Base-by-base conservation (phyloP, 169 alveolate genomes). In the Plasmodium yoelii region DNA sequence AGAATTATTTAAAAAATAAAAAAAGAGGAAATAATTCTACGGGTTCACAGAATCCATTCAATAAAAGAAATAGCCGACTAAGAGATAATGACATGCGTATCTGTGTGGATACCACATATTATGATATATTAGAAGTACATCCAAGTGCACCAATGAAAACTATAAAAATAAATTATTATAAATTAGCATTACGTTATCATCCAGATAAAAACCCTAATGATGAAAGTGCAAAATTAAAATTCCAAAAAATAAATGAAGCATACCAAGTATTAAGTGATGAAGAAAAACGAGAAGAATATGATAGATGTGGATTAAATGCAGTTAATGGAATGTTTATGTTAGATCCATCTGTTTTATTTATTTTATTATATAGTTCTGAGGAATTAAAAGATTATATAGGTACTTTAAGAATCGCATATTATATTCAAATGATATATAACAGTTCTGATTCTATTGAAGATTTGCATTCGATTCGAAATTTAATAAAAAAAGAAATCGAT, bases 121-220 rank as follows among this genome's bases (percentile, higher is more conserved):
- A 93, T 84, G 92, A 92, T 34, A 61, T 87, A 1, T 69, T 93
- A 64, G 90, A 88, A 39, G 93, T 93, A 0, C 56, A 53, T 13
- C 91, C 93, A 3, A 92, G 92, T 19, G 97, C 98, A 1, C 59
- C 97, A 39, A 94, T 93, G 57, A 90, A 97, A 39, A 96, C 95
- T 51, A 97, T 98, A 19, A 97, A 97, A 74, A 77, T 92, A n/a
- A 96, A 97, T 49, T 98, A 96, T 88, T 96, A 97, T 84, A 96
- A 96, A 87, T 84, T 98, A 53, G 99, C 99, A 3, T 93, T 96
- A 61, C 91, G 94, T 74, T 96, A 94, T 68, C 99, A 98, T 73
- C 99, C 99, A 26, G 99, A 98, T 91, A 96, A 96, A 74, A 96
- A 96, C 87, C 75, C 96, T 0, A 75, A 84, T 80, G 92, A 91